Evolutionary conservation across 106 monocot species (phyloP), one percentile per base, ranked within the genome.

Genomic region (Posidonia australis): DNA sequence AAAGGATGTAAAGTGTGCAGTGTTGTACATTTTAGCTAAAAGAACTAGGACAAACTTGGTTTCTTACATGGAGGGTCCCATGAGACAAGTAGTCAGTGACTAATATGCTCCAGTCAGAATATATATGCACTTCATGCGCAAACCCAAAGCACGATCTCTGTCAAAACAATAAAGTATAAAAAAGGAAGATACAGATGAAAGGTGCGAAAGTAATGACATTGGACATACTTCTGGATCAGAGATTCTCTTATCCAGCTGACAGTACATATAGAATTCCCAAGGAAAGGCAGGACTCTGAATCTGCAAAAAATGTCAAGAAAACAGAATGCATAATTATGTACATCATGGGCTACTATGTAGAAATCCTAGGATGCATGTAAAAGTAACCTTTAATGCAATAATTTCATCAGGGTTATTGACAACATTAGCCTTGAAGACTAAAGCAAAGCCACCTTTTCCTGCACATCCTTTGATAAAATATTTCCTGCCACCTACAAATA

Each of bases 191-290:
- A 22, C 14, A 12, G 17, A 30, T 31, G 19, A 60, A 31, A 60
- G 12, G 14, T 27, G 13, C 25, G 10, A 42, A 31, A 41, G 13
- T 12, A 51, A 56, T 12, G 23, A 5, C 19, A 18, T 14, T 4
- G 58, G 17, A 21, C 70, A 62, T 62, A 96, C 94, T 83, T 90
- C 82, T 46, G 13, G 51, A 67, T 76, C 77, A 24, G 71, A 29
- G 59, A 96, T 82, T 53, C 71, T 83, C 63, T 64, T 74, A 65
- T 96, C 94, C 62, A 96, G 86, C 61, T 71, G 80, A 16, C 90
- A 83, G 71, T 94, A 94, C 79, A 90, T 84, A 56, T 94, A 86
- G 63, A 96, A 96, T 78, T 96, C 94, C 94, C 90, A 96, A 71
- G 90, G 78, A 76, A 82, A 96, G 54, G 86, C 59, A 56, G 90